Conservation (phyloP, 169 alveolate species). For the Amoebophrya sp. region DNA sequence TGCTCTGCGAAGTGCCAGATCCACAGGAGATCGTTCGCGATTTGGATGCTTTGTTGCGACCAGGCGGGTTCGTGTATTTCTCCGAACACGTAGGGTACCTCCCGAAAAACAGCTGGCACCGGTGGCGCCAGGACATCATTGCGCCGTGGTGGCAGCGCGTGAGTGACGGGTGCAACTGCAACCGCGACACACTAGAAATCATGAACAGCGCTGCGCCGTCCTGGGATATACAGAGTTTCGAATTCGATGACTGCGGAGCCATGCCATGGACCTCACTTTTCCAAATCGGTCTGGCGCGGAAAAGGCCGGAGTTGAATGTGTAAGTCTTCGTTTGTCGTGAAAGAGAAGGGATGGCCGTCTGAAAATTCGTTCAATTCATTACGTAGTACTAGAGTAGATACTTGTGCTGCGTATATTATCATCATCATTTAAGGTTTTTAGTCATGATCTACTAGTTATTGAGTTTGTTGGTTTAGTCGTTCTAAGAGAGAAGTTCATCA, state of each 20-base stretch:
- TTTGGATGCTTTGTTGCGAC: neutral
- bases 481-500: no score
- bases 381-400: no score
- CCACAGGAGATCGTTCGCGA: neutral
- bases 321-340: no score
- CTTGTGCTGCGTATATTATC: no score
- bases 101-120: neutral
- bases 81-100: neutral
- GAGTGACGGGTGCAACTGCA: neutral
- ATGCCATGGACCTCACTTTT: neutral
- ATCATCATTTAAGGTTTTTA: no score
- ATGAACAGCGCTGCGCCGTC: neutral
- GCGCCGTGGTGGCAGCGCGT: slow-evolving; percentile 27
- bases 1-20: neutral
- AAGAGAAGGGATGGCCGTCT: no score
- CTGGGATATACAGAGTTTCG: neutral
- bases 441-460: no score
- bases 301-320: no score
- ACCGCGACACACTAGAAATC: neutral
- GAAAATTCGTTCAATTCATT: no score
- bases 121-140: neutral
- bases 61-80: slow-evolving; percentile 12
- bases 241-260: neutral
- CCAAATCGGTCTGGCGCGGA: neutral
- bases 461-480: no score